Evolutionary conservation across 2,329 filamentous ascomycete species (phyloP), one percentile per base, ranked within the genome.

Genomic region (Xylaria sp.): DNA sequence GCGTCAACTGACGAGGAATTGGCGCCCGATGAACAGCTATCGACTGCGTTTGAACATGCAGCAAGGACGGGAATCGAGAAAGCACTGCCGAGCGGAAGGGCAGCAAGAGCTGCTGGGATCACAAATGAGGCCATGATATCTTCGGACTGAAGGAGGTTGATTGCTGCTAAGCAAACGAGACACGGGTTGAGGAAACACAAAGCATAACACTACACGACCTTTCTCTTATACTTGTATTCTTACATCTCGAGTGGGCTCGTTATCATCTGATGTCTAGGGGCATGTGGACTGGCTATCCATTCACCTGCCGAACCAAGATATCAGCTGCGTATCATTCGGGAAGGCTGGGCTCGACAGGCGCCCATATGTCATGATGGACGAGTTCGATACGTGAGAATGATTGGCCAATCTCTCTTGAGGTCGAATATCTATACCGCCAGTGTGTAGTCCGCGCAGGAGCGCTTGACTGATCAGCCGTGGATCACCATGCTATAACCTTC

Each of bases 1-100:
- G 89, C 56, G 9, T 65, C 86, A 75, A 93, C 84, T 59, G 74
- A 67, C 4, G 72, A 66, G 3, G 63, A 40, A n/a, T 69, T 72
- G 31, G 74, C 66, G 20, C 67, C 70, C 6, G 75, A 73, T 9
- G 74, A 76, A 48, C 73, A 76, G 54, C 73, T 68, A 63, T 73
- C 56, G 17, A 71, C 59, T 13, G 64, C 46, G 26, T 31, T 59
- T 23, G 72, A 60, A 60, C 70, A 73, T 3, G 66, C 36, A 6
- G 64, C 60, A 44, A 60, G 40, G 6, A 38, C 28, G 13, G 51
- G 54, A 59, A 67, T 31, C 5, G 46, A 56, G 33, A 48, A 51
- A 1, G 60, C 65, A 15, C 49, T 54, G 44, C 57, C 15, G 49
- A 65, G 58, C 1, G 61, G 68, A 28, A 70, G 53, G n/a, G 65